phyloP scores from a whole-genome alignment of 2,329 filamentous ascomycete species.

The Meredithiella fracta region DNA sequence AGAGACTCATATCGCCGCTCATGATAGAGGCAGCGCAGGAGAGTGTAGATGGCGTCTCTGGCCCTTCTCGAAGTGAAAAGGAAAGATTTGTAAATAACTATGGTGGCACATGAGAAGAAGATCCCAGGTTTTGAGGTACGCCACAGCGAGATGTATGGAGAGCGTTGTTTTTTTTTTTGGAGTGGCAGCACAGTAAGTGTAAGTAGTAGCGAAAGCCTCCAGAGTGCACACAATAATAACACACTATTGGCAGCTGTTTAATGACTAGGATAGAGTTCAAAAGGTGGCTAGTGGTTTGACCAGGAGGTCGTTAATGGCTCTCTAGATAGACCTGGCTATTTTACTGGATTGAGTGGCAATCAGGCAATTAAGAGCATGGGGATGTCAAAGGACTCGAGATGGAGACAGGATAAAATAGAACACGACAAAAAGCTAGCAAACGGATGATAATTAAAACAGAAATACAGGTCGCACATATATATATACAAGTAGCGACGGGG shows the following conservation, averaged over 20 bases:
- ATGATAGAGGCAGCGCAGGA: constrained; percentile 30
- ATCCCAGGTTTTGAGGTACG: neutral
- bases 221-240: too few species aligned
- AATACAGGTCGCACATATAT: too few species aligned
- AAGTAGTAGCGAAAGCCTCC: too few species aligned
- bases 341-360: neutral
- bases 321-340: neutral
- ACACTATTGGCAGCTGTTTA: neutral
- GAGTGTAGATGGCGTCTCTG: constrained; percentile 11
- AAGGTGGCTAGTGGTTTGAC: constrained; percentile 4
- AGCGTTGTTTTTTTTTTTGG: too few species aligned
- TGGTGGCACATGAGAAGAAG: constrained; percentile 13
- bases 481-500: too few species aligned
- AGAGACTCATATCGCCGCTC: constrained; percentile 85
- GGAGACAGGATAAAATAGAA: neutral
- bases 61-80: constrained; percentile 11
- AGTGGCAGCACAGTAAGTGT: neutral
- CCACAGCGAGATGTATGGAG: too few species aligned
- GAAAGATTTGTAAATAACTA: constrained; percentile 6
- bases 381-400: neutral
- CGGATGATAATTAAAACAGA: neutral
- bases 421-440: neutral
- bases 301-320: constrained; percentile 3
- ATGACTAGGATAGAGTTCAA: constrained; percentile 2
- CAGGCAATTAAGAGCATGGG: neutral